Conservation (phyloP, 148 eudicot species). For the Vaccinium darrowii region DNA sequence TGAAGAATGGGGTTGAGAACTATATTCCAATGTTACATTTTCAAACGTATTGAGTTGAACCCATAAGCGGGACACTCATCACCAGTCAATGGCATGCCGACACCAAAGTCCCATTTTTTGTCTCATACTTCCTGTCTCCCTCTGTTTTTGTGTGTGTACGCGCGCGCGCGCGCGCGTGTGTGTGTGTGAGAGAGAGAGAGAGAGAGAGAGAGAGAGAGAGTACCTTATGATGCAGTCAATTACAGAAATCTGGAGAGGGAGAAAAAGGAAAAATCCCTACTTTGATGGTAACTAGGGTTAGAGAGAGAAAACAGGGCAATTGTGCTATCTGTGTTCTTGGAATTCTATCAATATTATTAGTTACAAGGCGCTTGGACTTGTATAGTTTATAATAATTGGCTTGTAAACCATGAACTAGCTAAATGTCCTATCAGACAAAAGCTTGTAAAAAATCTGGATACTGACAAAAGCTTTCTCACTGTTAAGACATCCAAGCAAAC, state of each 20-base stretch:
- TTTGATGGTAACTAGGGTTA: no score
- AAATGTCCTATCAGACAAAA: background rate
- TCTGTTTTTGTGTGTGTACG: background rate
- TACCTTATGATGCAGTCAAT: background rate
- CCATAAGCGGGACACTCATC: background rate
- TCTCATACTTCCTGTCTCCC: background rate
- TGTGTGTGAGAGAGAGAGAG: no score
- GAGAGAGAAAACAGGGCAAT: no score
- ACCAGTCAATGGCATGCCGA: background rate
- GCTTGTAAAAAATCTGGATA: background rate
- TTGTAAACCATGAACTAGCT: background rate
- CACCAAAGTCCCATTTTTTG: background rate
- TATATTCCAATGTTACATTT: background rate
- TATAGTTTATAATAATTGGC: background rate
- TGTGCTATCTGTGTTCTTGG: no score
- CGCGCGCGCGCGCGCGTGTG: no score
- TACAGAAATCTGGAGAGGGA: background rate
- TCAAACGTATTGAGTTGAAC: background rate
- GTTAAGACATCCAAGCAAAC: background rate
- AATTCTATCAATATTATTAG: no score
- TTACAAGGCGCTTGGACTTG: background rate
- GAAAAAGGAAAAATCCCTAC: no score
- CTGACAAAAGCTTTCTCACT: background rate
- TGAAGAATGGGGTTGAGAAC: background rate
- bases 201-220: no score